Evolutionary conservation across 1,139 yeast species (phyloP).

Genomic region (Nakaseomyces uthaithaninus): DNA sequence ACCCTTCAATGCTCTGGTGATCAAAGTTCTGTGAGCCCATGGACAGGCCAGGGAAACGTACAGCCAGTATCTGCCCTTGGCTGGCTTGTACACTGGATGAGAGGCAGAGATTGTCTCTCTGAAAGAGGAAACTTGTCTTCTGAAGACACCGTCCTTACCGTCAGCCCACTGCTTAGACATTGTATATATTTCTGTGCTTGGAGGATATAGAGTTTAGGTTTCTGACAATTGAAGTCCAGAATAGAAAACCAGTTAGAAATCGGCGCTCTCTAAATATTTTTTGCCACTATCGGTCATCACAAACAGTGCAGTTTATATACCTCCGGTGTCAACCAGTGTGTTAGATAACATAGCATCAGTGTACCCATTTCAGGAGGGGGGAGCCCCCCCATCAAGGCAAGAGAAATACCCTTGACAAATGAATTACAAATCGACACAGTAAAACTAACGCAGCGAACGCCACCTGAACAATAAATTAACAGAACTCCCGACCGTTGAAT

Average conservation of each 20-base stretch:
- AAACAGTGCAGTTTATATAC: too few species aligned
- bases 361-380: too few species aligned
- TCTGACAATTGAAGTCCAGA: too few species aligned
- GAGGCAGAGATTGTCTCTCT: constrained; percentile 51
- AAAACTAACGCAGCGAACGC: background rate
- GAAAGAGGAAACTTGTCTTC: constrained; percentile 36
- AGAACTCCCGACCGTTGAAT: background rate
- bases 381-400: too few species aligned
- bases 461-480: background rate
- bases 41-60: constrained; percentile 89
- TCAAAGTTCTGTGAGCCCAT: constrained; percentile 85
- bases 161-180: constrained; percentile 30
- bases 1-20: constrained; percentile 73
- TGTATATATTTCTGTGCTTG: background rate
- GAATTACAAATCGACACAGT: background rate
- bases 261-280: too few species aligned
- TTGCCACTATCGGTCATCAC: too few species aligned
- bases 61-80: constrained; percentile 72
- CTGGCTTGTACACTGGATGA: constrained; percentile 60
- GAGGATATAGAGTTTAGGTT: too few species aligned
- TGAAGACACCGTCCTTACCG: constrained; percentile 27
- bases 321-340: too few species aligned
- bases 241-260: too few species aligned
- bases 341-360: too few species aligned
- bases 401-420: too few species aligned